Evolutionary conservation across 1,284 basidiomycete species (phyloP).

Genomic region (Lentinula novae-zelandiae): DNA sequence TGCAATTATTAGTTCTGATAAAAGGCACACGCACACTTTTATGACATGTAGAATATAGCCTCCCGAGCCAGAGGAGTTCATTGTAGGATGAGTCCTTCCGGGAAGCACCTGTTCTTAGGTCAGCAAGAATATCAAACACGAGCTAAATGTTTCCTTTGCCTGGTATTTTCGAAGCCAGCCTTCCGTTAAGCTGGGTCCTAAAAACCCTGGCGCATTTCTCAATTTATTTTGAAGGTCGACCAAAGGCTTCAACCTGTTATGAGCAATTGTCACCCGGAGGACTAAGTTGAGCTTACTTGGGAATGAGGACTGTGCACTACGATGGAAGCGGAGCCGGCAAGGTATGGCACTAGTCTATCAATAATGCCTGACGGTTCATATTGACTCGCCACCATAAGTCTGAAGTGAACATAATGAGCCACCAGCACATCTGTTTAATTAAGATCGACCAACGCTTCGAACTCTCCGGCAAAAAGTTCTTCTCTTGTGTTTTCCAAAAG

Average conservation of each 20-base stretch:
- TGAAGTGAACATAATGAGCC: constrained; percentile 25
- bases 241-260: constrained; percentile 45
- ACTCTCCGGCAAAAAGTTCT: constrained; percentile 85
- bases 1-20: not conserved
- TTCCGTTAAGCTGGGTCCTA: constrained; percentile 84
- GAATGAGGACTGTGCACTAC: constrained; percentile 84
- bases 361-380: constrained; percentile 87
- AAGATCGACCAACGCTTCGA: constrained; percentile 64
- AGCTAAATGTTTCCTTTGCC: constrained; percentile 27
- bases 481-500: constrained; percentile 63
- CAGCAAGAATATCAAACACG: not conserved
- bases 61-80: constrained; percentile 88
- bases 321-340: constrained; percentile 84
- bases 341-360: constrained; percentile 68
- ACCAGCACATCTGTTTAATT: not conserved
- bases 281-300: constrained; percentile 46
- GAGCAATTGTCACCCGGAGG: constrained; percentile 7
- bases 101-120: constrained; percentile 63
- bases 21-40: constrained; percentile 62
- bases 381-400: constrained; percentile 79
- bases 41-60: constrained; percentile 86
- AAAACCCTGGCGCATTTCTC: constrained; percentile 62
- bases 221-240: constrained; percentile 76
- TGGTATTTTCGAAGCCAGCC: constrained; percentile 91
- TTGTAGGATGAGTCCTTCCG: constrained; percentile 93